These are phyloP conservation scores for Coniella lustricola DNA, from an alignment of 2,329 filamentous ascomycete species.

Conservation along the genomic window DNA sequence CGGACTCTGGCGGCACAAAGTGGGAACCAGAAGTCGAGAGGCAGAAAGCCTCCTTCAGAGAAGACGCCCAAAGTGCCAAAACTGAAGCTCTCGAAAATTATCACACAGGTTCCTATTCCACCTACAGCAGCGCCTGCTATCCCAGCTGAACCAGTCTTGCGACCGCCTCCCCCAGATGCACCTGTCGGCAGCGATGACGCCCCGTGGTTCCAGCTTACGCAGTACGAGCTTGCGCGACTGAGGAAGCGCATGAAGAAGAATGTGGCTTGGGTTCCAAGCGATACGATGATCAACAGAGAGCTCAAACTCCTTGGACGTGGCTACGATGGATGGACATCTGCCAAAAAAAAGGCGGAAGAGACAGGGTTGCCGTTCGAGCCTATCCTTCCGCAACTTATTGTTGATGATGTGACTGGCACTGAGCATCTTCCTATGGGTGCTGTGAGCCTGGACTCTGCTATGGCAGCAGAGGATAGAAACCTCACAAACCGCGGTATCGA, in stretches of 20 bases:
- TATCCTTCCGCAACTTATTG: slow-evolving; percentile 32
- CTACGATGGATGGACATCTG: slow-evolving; percentile 52
- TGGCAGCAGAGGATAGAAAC: slow-evolving; percentile 54
- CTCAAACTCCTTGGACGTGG: slow-evolving; percentile 64
- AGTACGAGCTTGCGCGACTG: slow-evolving; percentile 59
- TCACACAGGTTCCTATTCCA: slow-evolving; percentile 16
- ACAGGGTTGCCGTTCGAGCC: slow-evolving; percentile 55
- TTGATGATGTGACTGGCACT: slow-evolving; percentile 44
- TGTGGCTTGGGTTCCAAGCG: slow-evolving; percentile 74
- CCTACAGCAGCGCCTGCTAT: neutral
- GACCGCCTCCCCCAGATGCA: slow-evolving; percentile 54
- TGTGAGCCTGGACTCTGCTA: slow-evolving; percentile 46
- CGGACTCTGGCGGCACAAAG: slow-evolving; percentile 28
- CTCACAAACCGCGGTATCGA: slow-evolving; percentile 69
- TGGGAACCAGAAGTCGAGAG: slow-evolving; percentile 32
- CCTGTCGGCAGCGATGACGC: slow-evolving; percentile 51
- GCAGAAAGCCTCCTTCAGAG: slow-evolving; percentile 34
- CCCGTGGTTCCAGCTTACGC: slow-evolving; percentile 60
- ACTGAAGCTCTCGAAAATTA: slow-evolving; percentile 23
- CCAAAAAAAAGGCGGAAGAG: slow-evolving; percentile 58
- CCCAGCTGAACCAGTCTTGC: slow-evolving; percentile 28
- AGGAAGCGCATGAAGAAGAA: slow-evolving; percentile 91
- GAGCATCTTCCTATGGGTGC: slow-evolving; percentile 52
- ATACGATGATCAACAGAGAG: slow-evolving; percentile 78
- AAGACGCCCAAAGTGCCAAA: slow-evolving; percentile 35